Evolutionary conservation across 2,329 filamentous ascomycete genomes (phyloP).

Genomic region (Fulvia fulva): DNA sequence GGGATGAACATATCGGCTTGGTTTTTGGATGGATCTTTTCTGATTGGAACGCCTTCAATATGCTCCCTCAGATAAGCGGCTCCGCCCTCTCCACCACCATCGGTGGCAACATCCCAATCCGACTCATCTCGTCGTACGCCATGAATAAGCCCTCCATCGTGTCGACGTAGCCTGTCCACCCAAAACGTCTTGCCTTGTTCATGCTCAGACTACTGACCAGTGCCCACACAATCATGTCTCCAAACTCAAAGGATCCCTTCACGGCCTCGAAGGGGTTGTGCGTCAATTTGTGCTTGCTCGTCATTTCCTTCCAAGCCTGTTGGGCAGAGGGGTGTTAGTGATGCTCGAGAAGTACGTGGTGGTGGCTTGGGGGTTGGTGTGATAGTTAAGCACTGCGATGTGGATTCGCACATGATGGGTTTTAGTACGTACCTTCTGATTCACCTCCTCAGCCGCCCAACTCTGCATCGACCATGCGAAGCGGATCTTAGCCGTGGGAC

Average conservation of each 20-base stretch:
- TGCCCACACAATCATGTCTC: conserved; percentile 39
- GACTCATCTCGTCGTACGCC: conserved; percentile 41
- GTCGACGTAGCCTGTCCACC: conserved; percentile 47
- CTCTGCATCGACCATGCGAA: conserved; percentile 41
- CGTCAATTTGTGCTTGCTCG: conserved; percentile 39
- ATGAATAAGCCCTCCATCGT: conserved; percentile 42
- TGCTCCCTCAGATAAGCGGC: conserved; percentile 21
- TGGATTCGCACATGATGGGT: no score
- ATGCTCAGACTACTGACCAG: conserved; percentile 32
- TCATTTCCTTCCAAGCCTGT: conserved; percentile 48
- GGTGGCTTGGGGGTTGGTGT: no score
- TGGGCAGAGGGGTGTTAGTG: no score
- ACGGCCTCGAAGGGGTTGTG: conserved; percentile 43
- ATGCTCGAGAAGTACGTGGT: no score
- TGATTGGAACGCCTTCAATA: no score
- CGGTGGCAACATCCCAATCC: conserved; percentile 43
- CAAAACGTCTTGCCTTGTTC: conserved; percentile 46
- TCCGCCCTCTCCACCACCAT: conserved; percentile 26
- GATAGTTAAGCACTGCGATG: no score
- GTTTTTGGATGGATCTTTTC: no score
- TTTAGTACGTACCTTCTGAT: no score
- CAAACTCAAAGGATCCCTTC: conserved; percentile 46
- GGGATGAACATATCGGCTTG: no score
- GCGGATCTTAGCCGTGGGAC: conserved; percentile 39
- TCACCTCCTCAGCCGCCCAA: conserved; percentile 45